Conservation (phyloP, 2,329 filamentous ascomycete species). For the Thelonectria discophora region DNA sequence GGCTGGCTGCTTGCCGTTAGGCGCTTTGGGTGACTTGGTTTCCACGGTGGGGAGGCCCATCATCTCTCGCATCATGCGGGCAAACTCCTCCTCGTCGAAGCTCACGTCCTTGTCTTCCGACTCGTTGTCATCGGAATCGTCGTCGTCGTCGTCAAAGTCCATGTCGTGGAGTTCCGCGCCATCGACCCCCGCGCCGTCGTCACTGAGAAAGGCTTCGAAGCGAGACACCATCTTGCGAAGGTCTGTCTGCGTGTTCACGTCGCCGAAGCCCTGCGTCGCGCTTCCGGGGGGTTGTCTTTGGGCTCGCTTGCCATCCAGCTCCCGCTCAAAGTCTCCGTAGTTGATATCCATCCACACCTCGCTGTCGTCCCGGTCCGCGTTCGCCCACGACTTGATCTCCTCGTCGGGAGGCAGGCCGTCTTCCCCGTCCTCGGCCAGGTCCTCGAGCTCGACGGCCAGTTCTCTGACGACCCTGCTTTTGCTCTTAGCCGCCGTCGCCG, state of each 20-base stretch:
- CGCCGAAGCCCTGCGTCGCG: constrained; percentile 63
- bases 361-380: constrained; percentile 72
- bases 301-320: constrained; percentile 66
- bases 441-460: constrained; percentile 78
- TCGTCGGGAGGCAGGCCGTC: constrained; percentile 71
- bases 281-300: constrained; percentile 51
- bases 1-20: constrained; percentile 12
- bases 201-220: constrained; percentile 92
- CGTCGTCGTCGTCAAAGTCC: constrained; percentile 67
- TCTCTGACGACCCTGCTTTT: constrained; percentile 77
- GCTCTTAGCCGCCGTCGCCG: constrained; percentile 71
- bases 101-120: constrained; percentile 79
- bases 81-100: constrained; percentile 87
- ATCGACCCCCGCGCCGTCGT: constrained; percentile 81
- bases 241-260: constrained; percentile 74
- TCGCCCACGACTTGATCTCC: constrained; percentile 77
- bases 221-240: constrained; percentile 89
- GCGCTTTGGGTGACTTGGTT: not conserved
- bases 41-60: constrained; percentile 69
- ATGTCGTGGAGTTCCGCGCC: constrained; percentile 79
- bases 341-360: constrained; percentile 94
- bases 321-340: constrained; percentile 86
- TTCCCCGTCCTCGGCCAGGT: constrained; percentile 77
- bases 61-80: constrained; percentile 90
- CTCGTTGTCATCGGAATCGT: constrained; percentile 65